phyloP scores from a whole-genome alignment of 331 rosid genomes.

The Phaseolus coccineus region DNA sequence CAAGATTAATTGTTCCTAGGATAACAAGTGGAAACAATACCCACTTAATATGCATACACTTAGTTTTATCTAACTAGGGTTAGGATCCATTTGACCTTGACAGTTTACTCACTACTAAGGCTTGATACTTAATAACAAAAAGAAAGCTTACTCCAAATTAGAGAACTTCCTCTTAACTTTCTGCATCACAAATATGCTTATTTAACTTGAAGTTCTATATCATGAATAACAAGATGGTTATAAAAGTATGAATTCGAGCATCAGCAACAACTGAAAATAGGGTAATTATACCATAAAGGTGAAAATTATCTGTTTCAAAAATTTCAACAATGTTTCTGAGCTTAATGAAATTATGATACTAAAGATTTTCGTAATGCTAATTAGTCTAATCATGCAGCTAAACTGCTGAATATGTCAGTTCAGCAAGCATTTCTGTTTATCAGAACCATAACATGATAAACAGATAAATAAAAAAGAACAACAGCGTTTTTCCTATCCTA shows the following conservation, averaged over 20 bases:
- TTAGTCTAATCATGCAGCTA: conserved; percentile 9
- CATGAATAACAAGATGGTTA: too few relatives aligned
- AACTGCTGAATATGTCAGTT: conserved; percentile 10
- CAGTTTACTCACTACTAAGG: conserved; percentile 7
- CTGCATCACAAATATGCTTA: not conserved
- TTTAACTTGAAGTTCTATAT: too few relatives aligned
- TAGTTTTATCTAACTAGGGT: too few relatives aligned
- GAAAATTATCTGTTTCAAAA: not conserved
- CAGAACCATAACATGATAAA: not conserved
- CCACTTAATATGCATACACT: not conserved
- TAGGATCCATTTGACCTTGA: not conserved
- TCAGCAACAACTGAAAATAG: not conserved
- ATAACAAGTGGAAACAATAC: not conserved
- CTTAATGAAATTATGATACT: not conserved
- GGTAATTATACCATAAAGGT: not conserved
- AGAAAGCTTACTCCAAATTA: not conserved
- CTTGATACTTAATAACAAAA: conserved; percentile 19
- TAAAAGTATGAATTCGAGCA: too few relatives aligned
- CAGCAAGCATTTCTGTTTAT: not conserved
- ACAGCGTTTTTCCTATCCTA: not conserved
- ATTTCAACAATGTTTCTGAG: not conserved
- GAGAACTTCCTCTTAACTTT: conserved; percentile 28
- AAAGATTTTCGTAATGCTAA: not conserved
- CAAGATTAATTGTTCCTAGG: not conserved
- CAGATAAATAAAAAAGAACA: not conserved